Evolutionary conservation across 352 stramenopile species (phyloP).

Genomic region (Globisporangium spiculum): DNA sequence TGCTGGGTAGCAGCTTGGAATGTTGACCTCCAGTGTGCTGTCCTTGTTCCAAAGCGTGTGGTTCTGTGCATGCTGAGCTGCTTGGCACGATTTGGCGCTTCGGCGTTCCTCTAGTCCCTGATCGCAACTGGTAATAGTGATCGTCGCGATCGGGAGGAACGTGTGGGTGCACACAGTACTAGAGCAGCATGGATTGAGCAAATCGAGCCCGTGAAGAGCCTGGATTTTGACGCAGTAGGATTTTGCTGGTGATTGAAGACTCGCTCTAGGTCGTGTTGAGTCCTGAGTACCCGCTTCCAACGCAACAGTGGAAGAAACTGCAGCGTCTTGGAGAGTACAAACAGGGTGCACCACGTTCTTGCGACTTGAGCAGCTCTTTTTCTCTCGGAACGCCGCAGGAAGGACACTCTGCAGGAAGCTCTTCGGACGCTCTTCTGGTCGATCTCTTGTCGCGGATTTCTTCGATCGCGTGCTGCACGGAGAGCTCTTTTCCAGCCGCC

Average conservation of each 20-base stretch:
- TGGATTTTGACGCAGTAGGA: conserved; percentile 9
- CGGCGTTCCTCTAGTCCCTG: not conserved
- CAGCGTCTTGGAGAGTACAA: not conserved
- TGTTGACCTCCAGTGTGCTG: conserved; percentile 19
- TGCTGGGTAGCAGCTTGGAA: not conserved
- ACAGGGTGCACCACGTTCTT: conserved; percentile 9
- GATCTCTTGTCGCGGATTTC: not conserved
- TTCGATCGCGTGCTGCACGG: not conserved
- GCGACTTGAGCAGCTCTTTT: not conserved
- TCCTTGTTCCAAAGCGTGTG: conserved; percentile 34
- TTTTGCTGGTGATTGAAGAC: not conserved
- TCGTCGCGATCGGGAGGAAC: conserved; percentile 13
- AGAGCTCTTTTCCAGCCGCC: not conserved
- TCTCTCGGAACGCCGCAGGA: not conserved
- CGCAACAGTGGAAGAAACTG: not conserved
- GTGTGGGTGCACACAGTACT: not conserved
- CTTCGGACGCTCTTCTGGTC: not conserved
- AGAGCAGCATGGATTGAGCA: conserved; percentile 9
- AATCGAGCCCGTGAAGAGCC: conserved; percentile 15
- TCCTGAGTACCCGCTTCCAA: not conserved
- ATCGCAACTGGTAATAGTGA: not conserved
- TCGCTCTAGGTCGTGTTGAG: not conserved
- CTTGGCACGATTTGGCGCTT: conserved; percentile 13
- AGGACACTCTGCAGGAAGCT: not conserved
- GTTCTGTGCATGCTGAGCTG: conserved; percentile 29